Base-by-base conservation (phyloP, 495 filamentous ascomycete genomes). In the Annulohypoxylon maeteangense region DNA sequence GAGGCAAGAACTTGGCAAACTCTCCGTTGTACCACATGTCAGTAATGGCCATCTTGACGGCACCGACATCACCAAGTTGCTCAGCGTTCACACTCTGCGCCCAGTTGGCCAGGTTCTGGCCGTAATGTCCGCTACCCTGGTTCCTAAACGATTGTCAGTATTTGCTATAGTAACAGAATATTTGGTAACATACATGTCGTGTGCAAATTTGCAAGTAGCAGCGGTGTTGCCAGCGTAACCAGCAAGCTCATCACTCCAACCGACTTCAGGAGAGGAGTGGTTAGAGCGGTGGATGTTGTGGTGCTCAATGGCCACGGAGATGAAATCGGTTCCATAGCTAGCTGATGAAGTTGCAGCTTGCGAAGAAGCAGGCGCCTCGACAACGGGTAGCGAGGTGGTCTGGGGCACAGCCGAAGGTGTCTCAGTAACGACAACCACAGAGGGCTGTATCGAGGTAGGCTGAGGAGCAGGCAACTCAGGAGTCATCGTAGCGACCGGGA, bases 221-320 rank as follows among this genome's bases (percentile, higher is more conserved):
- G 84, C 84, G 7, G 80, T 77, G 20, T 54, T 72, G 20, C 66
- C 23, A 40, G 95, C 94, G 45, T 83, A 91, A n/a, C 75, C 63
- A 40, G 90, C 90, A 42, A 93, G 84, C 51, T 80, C 79, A 4
- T 82, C 76, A 67, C 87, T 83, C 89, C 91, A 98, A 36, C 68
- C 75, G 20, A 98, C 70, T 38, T 82, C 86, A 14, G 77, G 73
- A 34, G 89, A 88, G 20, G 90, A 91, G 84, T 98, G 94, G 82
- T 92, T 94, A 76, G 86, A 85, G 72, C 95, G 94, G 80, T 94
- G 91, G 42, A 89, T 68, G 83, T 98, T 97, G 87, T 99, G 95
- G 79, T 91, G 88, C 74, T 88, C 83, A 40, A 94, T 75, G 14
- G 87, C 79, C 4, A 76, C 67, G 45, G 75, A 71, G 71, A 83